Evolutionary conservation across 2,329 filamentous ascomycete genomes (phyloP).

Genomic region (Eutypa lata): DNA sequence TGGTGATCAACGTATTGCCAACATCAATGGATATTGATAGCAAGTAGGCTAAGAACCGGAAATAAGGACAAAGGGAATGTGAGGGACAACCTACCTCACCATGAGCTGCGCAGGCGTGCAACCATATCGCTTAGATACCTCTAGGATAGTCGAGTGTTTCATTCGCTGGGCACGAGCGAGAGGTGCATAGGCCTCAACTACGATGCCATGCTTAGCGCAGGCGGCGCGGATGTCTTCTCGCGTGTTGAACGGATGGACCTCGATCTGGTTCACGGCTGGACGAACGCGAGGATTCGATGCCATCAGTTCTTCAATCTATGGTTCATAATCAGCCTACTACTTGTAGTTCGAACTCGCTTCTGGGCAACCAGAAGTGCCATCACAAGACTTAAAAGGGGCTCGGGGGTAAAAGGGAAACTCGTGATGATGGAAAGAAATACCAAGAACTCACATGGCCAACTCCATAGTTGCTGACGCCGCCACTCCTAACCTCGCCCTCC

Average conservation of each 20-base stretch:
- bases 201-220: conserved; percentile 64
- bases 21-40: background rate
- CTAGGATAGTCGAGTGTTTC: conserved; percentile 60
- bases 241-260: conserved; percentile 81
- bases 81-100: conserved; percentile 43
- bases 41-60: background rate
- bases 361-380: background rate
- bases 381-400: background rate
- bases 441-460: conserved; percentile 60
- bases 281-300: conserved; percentile 56
- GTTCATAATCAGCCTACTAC: conserved; percentile 1
- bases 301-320: conserved; percentile 66
- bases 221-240: conserved; percentile 62
- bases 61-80: background rate
- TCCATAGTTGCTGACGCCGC: conserved; percentile 77
- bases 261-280: conserved; percentile 76
- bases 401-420: background rate
- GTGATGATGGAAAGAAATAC: too few species aligned
- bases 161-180: conserved; percentile 70
- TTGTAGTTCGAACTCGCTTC: background rate
- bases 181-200: conserved; percentile 77
- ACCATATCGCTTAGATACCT: conserved; percentile 63
- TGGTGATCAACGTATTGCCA: too few species aligned
- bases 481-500: conserved; percentile 67
- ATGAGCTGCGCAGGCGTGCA: conserved; percentile 72